These are phyloP conservation scores for Penicillium sp. DNA, from an alignment of 2,329 filamentous ascomycete genomes.

Conservation along the genomic window DNA sequence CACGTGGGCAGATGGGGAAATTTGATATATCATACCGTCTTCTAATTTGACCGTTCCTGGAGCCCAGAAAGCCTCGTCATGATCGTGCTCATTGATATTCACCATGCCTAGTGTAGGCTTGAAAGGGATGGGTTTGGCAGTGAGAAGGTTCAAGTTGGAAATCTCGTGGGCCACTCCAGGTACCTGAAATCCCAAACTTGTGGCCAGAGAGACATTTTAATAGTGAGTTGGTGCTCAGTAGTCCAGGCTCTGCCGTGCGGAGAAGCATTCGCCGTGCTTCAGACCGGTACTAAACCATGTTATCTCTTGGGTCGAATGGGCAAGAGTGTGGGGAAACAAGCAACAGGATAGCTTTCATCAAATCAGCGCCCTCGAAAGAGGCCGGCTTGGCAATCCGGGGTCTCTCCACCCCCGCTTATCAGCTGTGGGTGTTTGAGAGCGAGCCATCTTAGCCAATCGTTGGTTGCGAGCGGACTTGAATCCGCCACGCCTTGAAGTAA, in stretches of 20 bases:
- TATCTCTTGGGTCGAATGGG: neutral
- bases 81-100: conserved; percentile 7
- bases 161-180: neutral
- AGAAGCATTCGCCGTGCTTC: neutral
- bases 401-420: conserved; percentile 5
- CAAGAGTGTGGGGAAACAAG: conserved; percentile 1
- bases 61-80: conserved; percentile 22
- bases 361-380: neutral
- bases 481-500: neutral
- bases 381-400: conserved; percentile 3
- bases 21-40: conserved; percentile 18
- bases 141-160: neutral
- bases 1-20: no score
- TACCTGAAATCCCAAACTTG: no score
- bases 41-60: conserved; percentile 26
- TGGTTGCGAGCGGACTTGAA: neutral
- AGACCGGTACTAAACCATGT: neutral
- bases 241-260: neutral
- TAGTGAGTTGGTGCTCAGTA: neutral
- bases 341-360: neutral
- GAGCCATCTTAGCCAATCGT: neutral
- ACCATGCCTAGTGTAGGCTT: conserved; percentile 8
- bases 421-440: neutral
- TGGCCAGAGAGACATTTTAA: neutral
- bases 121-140: neutral